Base-by-base conservation (phyloP, 176 grass and related monocot genomes). In the Eleusine indica region DNA sequence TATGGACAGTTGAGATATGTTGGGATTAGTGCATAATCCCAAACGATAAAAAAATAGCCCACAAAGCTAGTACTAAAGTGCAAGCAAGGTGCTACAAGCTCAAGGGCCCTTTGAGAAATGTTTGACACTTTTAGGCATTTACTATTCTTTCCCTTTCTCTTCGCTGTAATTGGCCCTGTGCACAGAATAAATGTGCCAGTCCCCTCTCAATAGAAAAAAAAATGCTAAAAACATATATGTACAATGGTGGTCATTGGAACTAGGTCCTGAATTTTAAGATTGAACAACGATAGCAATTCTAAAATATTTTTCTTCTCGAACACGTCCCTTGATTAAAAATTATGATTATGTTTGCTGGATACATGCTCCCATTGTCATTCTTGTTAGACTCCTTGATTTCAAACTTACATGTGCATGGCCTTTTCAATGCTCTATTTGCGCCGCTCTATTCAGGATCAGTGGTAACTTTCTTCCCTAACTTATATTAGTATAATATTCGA, bases 381-480 rank as follows among this genome's bases (percentile, higher is more conserved):
- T 72, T 78, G 3, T 71, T 88, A 75, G 90, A 56, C 63, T 88
- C 96, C 96, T 98, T 98, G 95, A 94, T 87, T 86, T 76, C 38
- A 68, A 82, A 11, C 77, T 65, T 95, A 98, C 96, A 98, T 91
- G 93, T 98, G 4, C 96, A 98, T 90, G 96, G 96, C 30, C 89
- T 98, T 79, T 98, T 98, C 91, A 98, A 98, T 85, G 91, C 93
- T 77, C 83, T 98, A 82, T 81, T 98, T 77, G 93, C 96, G 28
- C 93, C 96, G 43, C 91, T 98, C 66, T 98, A 98, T 83, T 92
- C 96, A 21, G 96, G 96, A 93, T 85, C 91, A 75, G 87, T 91
- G 93, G 96, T 95, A 93, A 91, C 18, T 84, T 16, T 25, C 58
- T 60, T 79, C 44, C 35, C 61, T 70, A 22, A 76, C 14, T 88